phyloP scores from a whole-genome alignment of 2,329 filamentous ascomycete species.

The Claviceps pusilla region DNA sequence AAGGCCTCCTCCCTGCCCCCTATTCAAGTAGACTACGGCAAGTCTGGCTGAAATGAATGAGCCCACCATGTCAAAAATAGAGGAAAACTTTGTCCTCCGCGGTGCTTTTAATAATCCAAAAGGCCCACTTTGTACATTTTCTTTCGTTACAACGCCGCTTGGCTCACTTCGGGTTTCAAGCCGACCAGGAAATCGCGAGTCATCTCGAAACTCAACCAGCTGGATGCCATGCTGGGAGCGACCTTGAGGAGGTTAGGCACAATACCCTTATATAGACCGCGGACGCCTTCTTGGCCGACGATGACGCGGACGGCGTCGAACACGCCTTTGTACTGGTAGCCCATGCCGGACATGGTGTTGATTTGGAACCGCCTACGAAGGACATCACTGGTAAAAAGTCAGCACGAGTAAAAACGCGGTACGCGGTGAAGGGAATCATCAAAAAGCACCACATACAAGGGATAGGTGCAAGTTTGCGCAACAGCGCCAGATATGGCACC shows the following conservation, averaged over 20 bases:
- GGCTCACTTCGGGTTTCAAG: slow-evolving; percentile 31
- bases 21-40: neutral
- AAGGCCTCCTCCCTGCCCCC: neutral
- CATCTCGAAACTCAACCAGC: slow-evolving; percentile 94
- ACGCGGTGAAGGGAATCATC: neutral
- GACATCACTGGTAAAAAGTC: slow-evolving; percentile 50
- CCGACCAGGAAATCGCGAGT: slow-evolving; percentile 71
- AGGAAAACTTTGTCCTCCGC: neutral
- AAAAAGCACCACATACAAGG: slow-evolving; percentile 52
- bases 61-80: neutral
- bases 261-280: slow-evolving; percentile 89
- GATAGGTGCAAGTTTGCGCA: slow-evolving; percentile 95
- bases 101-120: neutral
- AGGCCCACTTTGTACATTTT: slow-evolving; percentile 5
- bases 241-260: slow-evolving; percentile 92
- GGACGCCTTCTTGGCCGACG: slow-evolving; percentile 64
- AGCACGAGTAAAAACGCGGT: slow-evolving; percentile 8
- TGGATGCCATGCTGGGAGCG: slow-evolving; percentile 94
- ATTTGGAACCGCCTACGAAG: slow-evolving; percentile 90
- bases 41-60: neutral
- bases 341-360: slow-evolving; percentile 98
- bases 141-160: slow-evolving; percentile 12
- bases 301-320: slow-evolving; percentile 73
- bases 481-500: slow-evolving; percentile 92
- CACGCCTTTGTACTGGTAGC: slow-evolving; percentile 84